phyloP scores from a whole-genome alignment of 1,139 yeast species.

The Hyphopichia wangnamkhiaoensis region DNA sequence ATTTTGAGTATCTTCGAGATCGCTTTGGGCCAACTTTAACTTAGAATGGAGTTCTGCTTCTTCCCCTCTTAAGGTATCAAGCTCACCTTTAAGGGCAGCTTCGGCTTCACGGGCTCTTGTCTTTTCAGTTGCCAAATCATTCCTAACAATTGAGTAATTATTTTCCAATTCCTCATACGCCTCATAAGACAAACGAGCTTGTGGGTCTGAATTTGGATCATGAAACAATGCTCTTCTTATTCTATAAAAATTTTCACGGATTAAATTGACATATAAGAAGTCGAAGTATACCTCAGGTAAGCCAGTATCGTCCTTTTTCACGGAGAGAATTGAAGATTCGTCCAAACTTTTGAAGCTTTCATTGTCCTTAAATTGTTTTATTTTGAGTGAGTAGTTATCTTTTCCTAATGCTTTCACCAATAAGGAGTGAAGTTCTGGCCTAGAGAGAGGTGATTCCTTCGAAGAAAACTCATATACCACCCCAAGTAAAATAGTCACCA shows the following conservation, averaged over 20 bases:
- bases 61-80: slow-evolving; percentile 31
- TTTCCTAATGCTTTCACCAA: slow-evolving; percentile 73
- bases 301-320: slow-evolving; percentile 71
- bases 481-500: slow-evolving; percentile 74
- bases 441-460: slow-evolving; percentile 65
- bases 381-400: slow-evolving; percentile 74
- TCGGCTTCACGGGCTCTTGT: slow-evolving; percentile 24
- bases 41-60: slow-evolving; percentile 21
- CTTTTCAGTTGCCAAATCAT: slow-evolving; percentile 27
- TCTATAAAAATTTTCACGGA: slow-evolving; percentile 71
- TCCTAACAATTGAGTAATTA: slow-evolving; percentile 29
- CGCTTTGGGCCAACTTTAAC: slow-evolving; percentile 13
- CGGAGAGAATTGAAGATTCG: slow-evolving; percentile 23
- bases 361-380: slow-evolving; percentile 70
- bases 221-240: slow-evolving; percentile 71
- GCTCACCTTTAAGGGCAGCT: slow-evolving; percentile 22
- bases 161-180: slow-evolving; percentile 64
- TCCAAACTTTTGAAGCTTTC: slow-evolving; percentile 58
- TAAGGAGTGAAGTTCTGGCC: slow-evolving; percentile 63
- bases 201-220: slow-evolving; percentile 74
- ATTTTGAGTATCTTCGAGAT: slow-evolving; percentile 24
- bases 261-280: slow-evolving; percentile 57
- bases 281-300: slow-evolving; percentile 82
- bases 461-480: slow-evolving; percentile 81
- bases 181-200: slow-evolving; percentile 65